Evolutionary conservation across 139 green algal genomes (phyloP).

Genomic region (Pycnococcus provasolii): DNA sequence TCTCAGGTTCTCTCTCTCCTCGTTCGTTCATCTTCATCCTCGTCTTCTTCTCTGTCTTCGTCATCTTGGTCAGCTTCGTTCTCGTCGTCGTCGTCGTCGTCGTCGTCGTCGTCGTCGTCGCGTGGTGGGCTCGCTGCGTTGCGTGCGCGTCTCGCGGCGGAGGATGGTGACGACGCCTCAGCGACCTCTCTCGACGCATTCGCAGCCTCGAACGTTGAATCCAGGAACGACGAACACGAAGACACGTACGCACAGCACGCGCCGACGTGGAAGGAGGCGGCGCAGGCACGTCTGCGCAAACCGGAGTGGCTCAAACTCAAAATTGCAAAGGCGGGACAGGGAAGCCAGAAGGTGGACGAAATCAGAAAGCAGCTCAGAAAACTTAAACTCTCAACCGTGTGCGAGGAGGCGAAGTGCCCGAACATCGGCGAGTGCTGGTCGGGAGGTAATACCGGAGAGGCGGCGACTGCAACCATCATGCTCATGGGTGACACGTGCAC

Average conservation of each 20-base stretch:
- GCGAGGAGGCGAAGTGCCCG: slow-evolving; percentile 86
- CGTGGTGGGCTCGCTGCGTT: background rate
- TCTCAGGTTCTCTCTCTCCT: too few species aligned
- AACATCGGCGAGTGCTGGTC: slow-evolving; percentile 85
- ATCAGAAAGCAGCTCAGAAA: slow-evolving; percentile 83
- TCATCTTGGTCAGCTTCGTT: background rate
- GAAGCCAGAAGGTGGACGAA: background rate
- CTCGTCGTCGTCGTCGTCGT: slow-evolving; percentile 1
- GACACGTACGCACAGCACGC: slow-evolving; percentile 18
- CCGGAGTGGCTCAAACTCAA: slow-evolving; percentile 93
- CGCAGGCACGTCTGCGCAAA: slow-evolving; percentile 50
- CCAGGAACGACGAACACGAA: slow-evolving; percentile 21
- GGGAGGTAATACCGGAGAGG: slow-evolving; percentile 63
- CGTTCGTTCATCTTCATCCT: background rate
- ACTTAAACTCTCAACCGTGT: slow-evolving; percentile 93
- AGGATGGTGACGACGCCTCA: background rate
- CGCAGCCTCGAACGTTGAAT: background rate
- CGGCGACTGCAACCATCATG: slow-evolving; percentile 99
- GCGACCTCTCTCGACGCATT: background rate
- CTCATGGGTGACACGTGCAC: slow-evolving; percentile 53
- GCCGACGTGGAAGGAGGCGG: background rate
- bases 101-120: background rate
- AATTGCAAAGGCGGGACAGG: slow-evolving; percentile 27
- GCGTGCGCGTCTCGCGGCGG: background rate
- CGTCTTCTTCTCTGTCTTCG: background rate